phyloP scores from a whole-genome alignment of 2,329 filamentous ascomycete species.

The Paracamarosporium sp. region DNA sequence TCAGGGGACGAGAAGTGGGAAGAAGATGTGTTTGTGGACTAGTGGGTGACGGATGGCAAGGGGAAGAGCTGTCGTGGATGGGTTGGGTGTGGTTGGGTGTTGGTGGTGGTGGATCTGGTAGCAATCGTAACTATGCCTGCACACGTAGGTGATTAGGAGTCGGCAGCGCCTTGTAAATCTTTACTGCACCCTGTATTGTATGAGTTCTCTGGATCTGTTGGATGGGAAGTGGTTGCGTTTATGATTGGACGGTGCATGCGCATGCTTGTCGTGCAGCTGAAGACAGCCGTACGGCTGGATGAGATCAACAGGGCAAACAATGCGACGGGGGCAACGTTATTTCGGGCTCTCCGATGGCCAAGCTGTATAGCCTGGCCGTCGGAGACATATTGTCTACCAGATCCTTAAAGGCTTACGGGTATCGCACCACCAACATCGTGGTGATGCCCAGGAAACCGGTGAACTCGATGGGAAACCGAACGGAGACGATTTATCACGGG shows the following conservation, averaged over 20 bases:
- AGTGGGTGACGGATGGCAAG: neutral
- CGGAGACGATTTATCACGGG: neutral
- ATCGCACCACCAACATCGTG: neutral
- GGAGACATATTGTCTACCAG: neutral
- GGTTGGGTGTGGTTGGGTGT: no score
- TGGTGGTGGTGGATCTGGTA: no score
- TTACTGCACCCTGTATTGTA: no score
- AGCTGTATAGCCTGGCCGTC: neutral
- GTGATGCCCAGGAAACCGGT: conserved; percentile 2
- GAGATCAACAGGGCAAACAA: neutral
- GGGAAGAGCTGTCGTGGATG: no score
- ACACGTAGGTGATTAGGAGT: no score
- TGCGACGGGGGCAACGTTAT: neutral
- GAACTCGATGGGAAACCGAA: neutral
- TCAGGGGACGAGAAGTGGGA: neutral
- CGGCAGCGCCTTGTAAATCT: no score
- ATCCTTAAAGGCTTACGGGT: neutral
- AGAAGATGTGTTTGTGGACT: neutral
- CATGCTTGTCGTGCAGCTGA: neutral
- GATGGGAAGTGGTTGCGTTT: neutral
- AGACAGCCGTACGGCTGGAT: neutral
- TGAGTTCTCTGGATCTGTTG: neutral
- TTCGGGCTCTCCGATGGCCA: neutral
- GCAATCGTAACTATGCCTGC: no score
- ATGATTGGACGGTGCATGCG: neutral